phyloP scores from a whole-genome alignment of 768 basidiomycete species.

The Lyophyllum semitale region DNA sequence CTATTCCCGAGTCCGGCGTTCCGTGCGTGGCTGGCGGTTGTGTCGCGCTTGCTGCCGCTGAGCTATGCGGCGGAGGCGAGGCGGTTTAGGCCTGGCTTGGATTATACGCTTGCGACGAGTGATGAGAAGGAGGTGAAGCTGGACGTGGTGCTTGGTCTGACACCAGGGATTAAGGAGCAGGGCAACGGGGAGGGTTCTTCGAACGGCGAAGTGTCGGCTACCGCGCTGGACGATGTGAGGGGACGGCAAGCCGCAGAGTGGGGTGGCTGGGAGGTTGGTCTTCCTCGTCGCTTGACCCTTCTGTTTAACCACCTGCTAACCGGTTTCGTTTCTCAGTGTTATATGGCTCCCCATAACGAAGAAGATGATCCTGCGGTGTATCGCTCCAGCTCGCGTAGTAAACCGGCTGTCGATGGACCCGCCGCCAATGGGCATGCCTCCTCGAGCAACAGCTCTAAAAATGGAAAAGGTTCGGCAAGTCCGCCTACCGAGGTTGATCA shows the following conservation, averaged over 20 bases:
- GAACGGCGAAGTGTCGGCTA: constrained; percentile 24
- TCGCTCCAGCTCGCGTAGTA: constrained; percentile 60
- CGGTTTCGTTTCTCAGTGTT: constrained; percentile 56
- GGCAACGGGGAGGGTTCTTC: constrained; percentile 27
- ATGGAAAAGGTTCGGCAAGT: constrained; percentile 19
- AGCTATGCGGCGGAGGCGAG: constrained; percentile 78
- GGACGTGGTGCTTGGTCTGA: constrained; percentile 86
- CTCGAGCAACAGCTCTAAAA: constrained; percentile 4
- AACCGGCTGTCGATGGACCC: constrained; percentile 23
- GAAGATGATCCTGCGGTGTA: constrained; percentile 97
- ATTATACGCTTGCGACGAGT: constrained; percentile 92
- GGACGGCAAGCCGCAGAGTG: constrained; percentile 77
- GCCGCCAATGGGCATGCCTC: constrained; percentile 9
- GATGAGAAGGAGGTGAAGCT: constrained; percentile 80
- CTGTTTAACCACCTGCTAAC: constrained; percentile 4
- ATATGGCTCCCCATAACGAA: constrained; percentile 92
- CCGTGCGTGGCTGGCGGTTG: constrained; percentile 82
- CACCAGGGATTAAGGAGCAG: constrained; percentile 55
- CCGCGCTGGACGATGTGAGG: constrained; percentile 30
- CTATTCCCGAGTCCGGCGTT: constrained; percentile 82
- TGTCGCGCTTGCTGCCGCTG: constrained; percentile 73
- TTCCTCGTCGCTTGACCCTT: constrained; percentile 9
- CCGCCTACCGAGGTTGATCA: constrained; percentile 37
- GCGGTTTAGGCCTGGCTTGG: constrained; percentile 88
- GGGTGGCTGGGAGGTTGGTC: constrained; percentile 92